Conservation (phyloP, 345 rosid species). For the Mercurialis annua region DNA sequence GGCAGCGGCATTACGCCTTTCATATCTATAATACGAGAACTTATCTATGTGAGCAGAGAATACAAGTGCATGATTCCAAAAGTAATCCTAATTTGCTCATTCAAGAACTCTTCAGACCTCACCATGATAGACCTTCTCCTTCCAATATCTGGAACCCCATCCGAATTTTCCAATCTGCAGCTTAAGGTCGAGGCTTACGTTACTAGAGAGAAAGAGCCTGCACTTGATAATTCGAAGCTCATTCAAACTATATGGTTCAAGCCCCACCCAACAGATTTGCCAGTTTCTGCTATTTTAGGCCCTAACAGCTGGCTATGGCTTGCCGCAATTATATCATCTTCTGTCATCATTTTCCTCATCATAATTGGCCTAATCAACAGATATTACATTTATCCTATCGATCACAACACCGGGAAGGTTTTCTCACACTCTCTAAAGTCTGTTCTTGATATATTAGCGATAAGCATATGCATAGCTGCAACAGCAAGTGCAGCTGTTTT, state of each 20-base stretch:
- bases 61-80: slow-evolving; percentile 38
- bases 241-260: slow-evolving; percentile 51
- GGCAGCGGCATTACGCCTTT: slow-evolving; percentile 91
- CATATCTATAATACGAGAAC: slow-evolving; percentile 65
- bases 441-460: slow-evolving; percentile 35
- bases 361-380: slow-evolving; percentile 51
- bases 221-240: slow-evolving; percentile 8
- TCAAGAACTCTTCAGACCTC: slow-evolving; percentile 57
- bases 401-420: slow-evolving; percentile 31
- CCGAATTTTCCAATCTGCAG: slow-evolving; percentile 35
- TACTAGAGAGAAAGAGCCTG: slow-evolving; percentile 53
- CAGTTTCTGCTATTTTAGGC: slow-evolving; percentile 60
- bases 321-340: slow-evolving; percentile 55
- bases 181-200: slow-evolving; percentile 62
- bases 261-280: slow-evolving; percentile 48
- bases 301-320: slow-evolving; percentile 81
- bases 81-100: slow-evolving; percentile 49
- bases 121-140: slow-evolving; percentile 63
- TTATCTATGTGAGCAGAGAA: slow-evolving; percentile 38
- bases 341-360: slow-evolving; percentile 52
- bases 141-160: slow-evolving; percentile 43
- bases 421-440: slow-evolving; percentile 33
- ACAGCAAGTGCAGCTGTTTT: slow-evolving; percentile 50
- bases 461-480: slow-evolving; percentile 41
- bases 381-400: slow-evolving; percentile 55